Percentiles rank a stretch among this genome's conserved stretches.
Evolutionary conservation across 805 yeast genomes (phyloP).

Genomic region (Yamadazyma insecticola): DNA sequence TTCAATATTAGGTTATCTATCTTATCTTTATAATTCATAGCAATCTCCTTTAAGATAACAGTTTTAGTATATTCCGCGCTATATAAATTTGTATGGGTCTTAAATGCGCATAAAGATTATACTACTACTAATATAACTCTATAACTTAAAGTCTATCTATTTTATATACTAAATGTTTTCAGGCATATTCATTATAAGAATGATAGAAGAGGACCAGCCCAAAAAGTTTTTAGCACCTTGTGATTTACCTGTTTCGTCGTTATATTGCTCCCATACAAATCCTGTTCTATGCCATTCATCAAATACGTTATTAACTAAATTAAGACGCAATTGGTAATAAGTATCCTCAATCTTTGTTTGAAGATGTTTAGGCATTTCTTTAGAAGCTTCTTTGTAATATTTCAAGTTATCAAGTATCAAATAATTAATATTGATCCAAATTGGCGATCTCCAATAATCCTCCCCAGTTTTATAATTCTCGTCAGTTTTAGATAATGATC

Average conservation of each 20-base stretch:
- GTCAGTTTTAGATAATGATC: constrained; percentile 72
- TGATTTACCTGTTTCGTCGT: constrained; percentile 68
- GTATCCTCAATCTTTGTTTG: constrained; percentile 34
- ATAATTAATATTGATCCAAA: constrained; percentile 92
- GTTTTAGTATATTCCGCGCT: too few relatives aligned
- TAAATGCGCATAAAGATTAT: too few relatives aligned
- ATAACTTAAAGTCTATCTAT: neutral
- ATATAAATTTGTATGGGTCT: too few relatives aligned
- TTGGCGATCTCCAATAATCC: constrained; percentile 93
- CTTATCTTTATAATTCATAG: constrained; percentile 20
- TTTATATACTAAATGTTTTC: constrained; percentile 23
- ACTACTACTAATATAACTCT: too few relatives aligned
- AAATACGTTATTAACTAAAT: constrained; percentile 64
- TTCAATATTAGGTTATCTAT: constrained; percentile 58
- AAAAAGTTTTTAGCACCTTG: constrained; percentile 84
- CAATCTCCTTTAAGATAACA: neutral
- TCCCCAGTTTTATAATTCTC: constrained; percentile 69
- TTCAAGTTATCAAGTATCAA: constrained; percentile 66
- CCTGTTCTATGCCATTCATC: constrained; percentile 73
- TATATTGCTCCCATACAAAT: constrained; percentile 87
- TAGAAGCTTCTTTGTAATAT: constrained; percentile 44
- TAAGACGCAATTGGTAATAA: constrained; percentile 57
- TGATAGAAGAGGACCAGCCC: constrained; percentile 90
- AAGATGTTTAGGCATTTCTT: constrained; percentile 23
- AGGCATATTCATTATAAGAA: constrained; percentile 82